A percentile compares a stretch with the other conserved stretches of the same genome.
phyloP scores from a whole-genome alignment of 345 rosid genomes.

The Passiflora organensis region DNA sequence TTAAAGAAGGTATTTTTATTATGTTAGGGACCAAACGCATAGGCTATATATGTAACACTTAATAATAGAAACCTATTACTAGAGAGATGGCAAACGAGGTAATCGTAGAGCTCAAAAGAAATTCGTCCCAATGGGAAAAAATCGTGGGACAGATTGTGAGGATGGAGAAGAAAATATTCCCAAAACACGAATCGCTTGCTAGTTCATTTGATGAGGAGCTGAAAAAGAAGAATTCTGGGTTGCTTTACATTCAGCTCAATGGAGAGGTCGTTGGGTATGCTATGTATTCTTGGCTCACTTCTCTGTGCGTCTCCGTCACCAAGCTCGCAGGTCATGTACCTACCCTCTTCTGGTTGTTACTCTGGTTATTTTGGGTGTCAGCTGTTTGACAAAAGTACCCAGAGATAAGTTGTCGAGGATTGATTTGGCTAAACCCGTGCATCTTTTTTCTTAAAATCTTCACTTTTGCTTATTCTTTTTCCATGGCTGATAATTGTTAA shows the following conservation, averaged over 20 bases:
- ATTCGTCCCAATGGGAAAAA: conserved; percentile 33
- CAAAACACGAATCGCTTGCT: conserved; percentile 79
- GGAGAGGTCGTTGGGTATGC: conserved; percentile 59
- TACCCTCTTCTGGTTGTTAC: no score
- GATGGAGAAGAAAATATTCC: conserved; percentile 66
- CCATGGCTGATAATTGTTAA: no score
- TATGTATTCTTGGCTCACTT: conserved; percentile 73
- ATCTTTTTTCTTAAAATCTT: background rate
- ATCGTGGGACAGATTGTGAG: conserved; percentile 59
- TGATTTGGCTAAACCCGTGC: no score
- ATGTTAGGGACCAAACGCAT: no score
- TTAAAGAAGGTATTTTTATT: no score
- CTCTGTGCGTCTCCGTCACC: conserved; percentile 64
- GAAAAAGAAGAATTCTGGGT: conserved; percentile 57
- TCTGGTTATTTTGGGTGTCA: no score
- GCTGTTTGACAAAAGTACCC: conserved; percentile 49
- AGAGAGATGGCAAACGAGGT: conserved; percentile 29
- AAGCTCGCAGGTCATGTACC: conserved; percentile 80
- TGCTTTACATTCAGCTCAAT: conserved; percentile 41
- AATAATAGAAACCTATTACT: no score
- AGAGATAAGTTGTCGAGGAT: background rate
- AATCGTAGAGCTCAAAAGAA: conserved; percentile 44
- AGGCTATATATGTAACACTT: no score
- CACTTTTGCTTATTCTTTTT: no score
- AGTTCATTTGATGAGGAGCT: conserved; percentile 61